Base-by-base conservation (phyloP, 108 stramenopile species). In the Cyclotella atomus region DNA sequence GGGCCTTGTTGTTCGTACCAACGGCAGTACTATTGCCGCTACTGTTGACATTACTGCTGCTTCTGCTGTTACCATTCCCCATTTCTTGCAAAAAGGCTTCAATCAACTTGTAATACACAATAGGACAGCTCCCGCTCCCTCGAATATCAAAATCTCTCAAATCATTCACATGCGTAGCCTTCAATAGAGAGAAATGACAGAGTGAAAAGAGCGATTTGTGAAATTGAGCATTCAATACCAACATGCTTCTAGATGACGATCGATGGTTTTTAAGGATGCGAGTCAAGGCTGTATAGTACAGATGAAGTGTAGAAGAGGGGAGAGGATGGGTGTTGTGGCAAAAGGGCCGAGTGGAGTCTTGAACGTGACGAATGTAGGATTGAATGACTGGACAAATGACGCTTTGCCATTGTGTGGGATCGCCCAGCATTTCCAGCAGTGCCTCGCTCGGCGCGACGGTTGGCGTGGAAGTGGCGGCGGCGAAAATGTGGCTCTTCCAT, bases 151-250 rank as follows among this genome's bases (percentile, higher is more conserved):
- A 61, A 0, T 14, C 38, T 41, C 19, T 16, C 20, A 5, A 3
- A 6, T 27, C 34, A 27, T n/a, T n/a, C n/a, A 28, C 19, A 41
- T 61, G 25, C 10, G 21, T 61, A 16, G 38, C 60, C 36, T 61
- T 61, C 19, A 7, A 1, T 7, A 61, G 35, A 36, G 25, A 61
- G 27, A 61, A 41, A 38, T 61, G 60, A 61, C 60, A 61, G 2
- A 61, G 36, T 12, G 60, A 41, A 61, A 38, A 61, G 12, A 61
- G 12, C 0, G 60, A 61, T 61, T 41, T 61, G 41, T 61, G 60
- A 43, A 61, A 61, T 36, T 61, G 60, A 3, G 36, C 36, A 41
- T 61, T 61, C 19, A 61, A 23, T 61, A 61, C n/a, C 5, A 61
- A 20, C 38, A 61, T 41, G 20, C 27, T 43, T 3, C 60, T 2